Base-by-base conservation (phyloP, 106 monocot genomes). In the Iris macrosiphon region DNA sequence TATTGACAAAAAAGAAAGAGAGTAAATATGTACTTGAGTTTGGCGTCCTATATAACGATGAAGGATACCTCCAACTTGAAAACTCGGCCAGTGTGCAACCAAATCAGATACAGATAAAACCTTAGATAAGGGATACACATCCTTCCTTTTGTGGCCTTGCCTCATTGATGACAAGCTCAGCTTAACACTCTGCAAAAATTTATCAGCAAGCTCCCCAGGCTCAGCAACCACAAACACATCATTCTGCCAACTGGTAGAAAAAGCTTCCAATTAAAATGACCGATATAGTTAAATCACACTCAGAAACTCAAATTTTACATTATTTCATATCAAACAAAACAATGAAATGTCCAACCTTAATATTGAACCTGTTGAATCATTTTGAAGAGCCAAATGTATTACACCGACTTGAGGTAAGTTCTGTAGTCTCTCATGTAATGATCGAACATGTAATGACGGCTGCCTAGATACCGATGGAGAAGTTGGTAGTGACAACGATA, bases 141-240 rank as follows among this genome's bases (percentile, higher is more conserved):
- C 76, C 49, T 70, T 81, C 59, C 75, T 73, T 19, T 75, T 79
- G 29, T 35, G 76, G 20, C 66, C 64, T 57, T 68, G 61, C 61
- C 83, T 40, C 48, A 69, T 61, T 45, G 78, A 77, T 42, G 72
- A 76, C 59, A 91, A 63, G 62, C 91, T 83, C 29, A 40, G 40
- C 50, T 87, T 91, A 46, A 91, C 86, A 65, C 75, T 89, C 46
- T 67, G 83, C 42, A 98, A 77, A 80, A 98, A 98, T 67, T 75
- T 86, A 49, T 98, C 98, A 17, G 90, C 98, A 55, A 73, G 76
- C 50, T 91, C 98, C 45, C 91, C 98, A 39, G 90, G 91, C 62
- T 91, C 98, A 38, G 90, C 98, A 61, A 98, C 90, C 52, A 98
- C 90, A 80, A 87, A 98, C 39, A 98, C 91, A 81, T 98, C 98